phyloP scores from a whole-genome alignment of 2,329 filamentous ascomycete species.

The Colletotrichum lindemuthianum region DNA sequence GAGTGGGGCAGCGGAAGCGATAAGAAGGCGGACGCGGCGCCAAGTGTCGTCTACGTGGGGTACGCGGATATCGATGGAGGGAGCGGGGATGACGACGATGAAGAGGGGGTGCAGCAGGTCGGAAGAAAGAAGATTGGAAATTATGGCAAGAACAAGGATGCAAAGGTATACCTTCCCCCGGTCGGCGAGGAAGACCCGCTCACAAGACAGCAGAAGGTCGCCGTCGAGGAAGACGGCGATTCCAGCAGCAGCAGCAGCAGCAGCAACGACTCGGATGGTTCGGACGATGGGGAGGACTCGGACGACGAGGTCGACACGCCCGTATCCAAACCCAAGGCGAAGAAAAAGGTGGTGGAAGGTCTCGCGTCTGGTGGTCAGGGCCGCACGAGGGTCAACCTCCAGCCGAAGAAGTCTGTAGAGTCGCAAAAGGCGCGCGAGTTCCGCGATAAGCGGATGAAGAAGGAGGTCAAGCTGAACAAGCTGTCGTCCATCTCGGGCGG shows the following conservation, averaged over 20 bases:
- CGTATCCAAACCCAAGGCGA: constrained; percentile 12
- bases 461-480: constrained; percentile 73
- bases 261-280: constrained; percentile 31
- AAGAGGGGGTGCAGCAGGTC: constrained; percentile 45
- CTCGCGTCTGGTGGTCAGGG: constrained; percentile 25
- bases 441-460: constrained; percentile 69
- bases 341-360: constrained; percentile 39
- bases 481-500: constrained; percentile 67
- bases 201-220: constrained; percentile 38
- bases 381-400: constrained; percentile 27
- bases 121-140: constrained; percentile 51
- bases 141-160: constrained; percentile 39
- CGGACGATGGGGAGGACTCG: constrained; percentile 23
- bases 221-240: constrained; percentile 38
- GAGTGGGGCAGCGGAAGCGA: constrained; percentile 36
- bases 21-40: constrained; percentile 41
- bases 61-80: constrained; percentile 61
- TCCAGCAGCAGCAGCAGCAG: constrained; percentile 42
- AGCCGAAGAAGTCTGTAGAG: constrained; percentile 50
- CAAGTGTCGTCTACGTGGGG: constrained; percentile 69
- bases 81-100: constrained; percentile 45
- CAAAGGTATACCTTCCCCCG: constrained; percentile 41
- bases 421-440: constrained; percentile 60
- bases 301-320: constrained; percentile 22
- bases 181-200: background rate